phyloP scores from a whole-genome alignment of 352 stramenopile genomes.

The Pythium brachiatum region DNA sequence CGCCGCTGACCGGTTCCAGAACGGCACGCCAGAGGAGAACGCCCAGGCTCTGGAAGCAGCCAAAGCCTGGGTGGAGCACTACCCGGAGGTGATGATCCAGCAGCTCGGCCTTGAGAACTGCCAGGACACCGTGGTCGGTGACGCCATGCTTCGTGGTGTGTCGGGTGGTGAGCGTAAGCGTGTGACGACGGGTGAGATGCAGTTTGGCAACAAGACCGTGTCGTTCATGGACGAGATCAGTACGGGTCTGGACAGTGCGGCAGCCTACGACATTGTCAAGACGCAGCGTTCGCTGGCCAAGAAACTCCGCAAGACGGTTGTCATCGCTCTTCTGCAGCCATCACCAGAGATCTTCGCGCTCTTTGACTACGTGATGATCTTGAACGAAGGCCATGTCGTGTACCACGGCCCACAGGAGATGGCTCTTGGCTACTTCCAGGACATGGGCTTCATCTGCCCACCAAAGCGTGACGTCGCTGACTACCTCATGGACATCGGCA shows the following conservation, averaged over 20 bases:
- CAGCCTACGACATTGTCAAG: constrained; percentile 70
- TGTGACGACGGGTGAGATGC: constrained; percentile 55
- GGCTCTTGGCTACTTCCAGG: constrained; percentile 27
- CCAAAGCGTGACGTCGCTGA: constrained; percentile 29
- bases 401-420: constrained; percentile 30
- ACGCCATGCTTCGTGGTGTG: constrained; percentile 42
- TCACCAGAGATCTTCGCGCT: constrained; percentile 32
- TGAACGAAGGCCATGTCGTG: constrained; percentile 32
- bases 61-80: constrained; percentile 25
- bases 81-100: constrained; percentile 38
- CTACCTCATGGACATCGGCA: constrained; percentile 33
- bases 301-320: constrained; percentile 28
- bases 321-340: constrained; percentile 31
- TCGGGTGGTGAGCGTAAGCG: constrained; percentile 40
- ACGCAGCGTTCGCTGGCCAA: constrained; percentile 35
- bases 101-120: constrained; percentile 34
- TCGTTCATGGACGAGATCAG: constrained; percentile 84
- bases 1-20: constrained; percentile 25
- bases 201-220: constrained; percentile 45
- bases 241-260: constrained; percentile 64
- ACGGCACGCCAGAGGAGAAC: constrained; percentile 21
- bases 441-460: constrained; percentile 25
- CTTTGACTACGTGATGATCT: constrained; percentile 32
- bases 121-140: constrained; percentile 43
- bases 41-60: constrained; percentile 17